phyloP scores from a whole-genome alignment of 306 rosid species.

The Macrotyloma uniflorum region DNA sequence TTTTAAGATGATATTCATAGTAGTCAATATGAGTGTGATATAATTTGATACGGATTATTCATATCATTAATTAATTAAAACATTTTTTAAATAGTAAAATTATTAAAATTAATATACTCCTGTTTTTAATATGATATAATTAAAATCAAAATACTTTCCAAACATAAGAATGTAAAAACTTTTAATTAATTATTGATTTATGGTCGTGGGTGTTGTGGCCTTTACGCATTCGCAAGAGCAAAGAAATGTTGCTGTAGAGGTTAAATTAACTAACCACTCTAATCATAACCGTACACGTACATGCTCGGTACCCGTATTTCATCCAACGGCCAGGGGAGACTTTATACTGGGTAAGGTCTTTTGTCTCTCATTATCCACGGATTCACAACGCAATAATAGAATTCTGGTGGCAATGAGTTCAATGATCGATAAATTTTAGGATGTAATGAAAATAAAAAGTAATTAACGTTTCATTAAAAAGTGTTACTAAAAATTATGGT shows the following conservation, averaged over 20 bases:
- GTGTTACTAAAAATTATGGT: no score
- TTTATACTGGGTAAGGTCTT: not conserved
- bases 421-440: no score
- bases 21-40: no score
- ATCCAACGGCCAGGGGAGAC: conserved; percentile 16
- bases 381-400: not conserved
- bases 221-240: not conserved
- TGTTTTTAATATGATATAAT: not conserved
- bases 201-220: not conserved
- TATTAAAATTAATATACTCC: no score
- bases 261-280: not conserved
- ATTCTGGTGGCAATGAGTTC: not conserved
- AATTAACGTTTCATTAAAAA: no score
- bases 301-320: not conserved
- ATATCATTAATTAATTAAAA: no score
- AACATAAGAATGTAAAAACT: not conserved
- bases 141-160: no score
- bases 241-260: not conserved
- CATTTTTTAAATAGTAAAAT: no score
- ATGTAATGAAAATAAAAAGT: no score
- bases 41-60: no score
- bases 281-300: not conserved
- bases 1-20: no score
- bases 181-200: not conserved
- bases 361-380: not conserved